A percentile compares a stretch with the other conserved stretches of the same genome.
Conservation (phyloP, 768 basidiomycete species). For the Suillus paluster region DNA sequence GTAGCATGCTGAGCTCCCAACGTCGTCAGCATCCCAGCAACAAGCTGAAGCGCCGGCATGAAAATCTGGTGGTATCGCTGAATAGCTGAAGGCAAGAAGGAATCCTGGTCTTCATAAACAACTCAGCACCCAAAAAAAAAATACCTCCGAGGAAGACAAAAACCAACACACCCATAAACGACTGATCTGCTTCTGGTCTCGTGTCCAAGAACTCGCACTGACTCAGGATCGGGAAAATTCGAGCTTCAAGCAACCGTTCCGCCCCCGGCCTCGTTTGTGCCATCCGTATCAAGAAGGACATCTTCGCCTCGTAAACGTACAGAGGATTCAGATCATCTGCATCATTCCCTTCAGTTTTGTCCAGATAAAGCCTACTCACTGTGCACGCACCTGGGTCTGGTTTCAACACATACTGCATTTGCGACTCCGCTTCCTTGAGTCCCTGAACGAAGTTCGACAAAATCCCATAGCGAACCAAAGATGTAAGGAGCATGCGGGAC, state of each 20-base stretch:
- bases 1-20: conserved; percentile 70
- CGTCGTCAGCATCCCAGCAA: conserved; percentile 78
- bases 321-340: conserved; percentile 87
- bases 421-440: conserved; percentile 80
- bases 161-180: conserved; percentile 68
- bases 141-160: neutral
- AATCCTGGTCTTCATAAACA: conserved; percentile 64
- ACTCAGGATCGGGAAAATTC: conserved; percentile 71
- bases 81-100: conserved; percentile 86
- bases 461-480: conserved; percentile 75
- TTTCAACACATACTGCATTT: conserved; percentile 76
- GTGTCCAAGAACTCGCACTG: conserved; percentile 89
- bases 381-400: conserved; percentile 81
- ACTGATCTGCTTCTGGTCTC: conserved; percentile 80
- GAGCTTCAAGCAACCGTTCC: conserved; percentile 80
- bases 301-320: conserved; percentile 95
- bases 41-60: conserved; percentile 84
- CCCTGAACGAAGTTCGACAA: conserved; percentile 81
- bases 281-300: conserved; percentile 86
- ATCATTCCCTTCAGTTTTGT: conserved; percentile 11
- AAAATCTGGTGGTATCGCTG: conserved; percentile 92
- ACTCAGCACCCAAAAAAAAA: neutral
- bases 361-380: conserved; percentile 13
- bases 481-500: conserved; percentile 60
- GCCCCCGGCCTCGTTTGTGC: conserved; percentile 84